Conservation (phyloP, 768 basidiomycete genomes). For the Tulasnella sp. region DNA sequence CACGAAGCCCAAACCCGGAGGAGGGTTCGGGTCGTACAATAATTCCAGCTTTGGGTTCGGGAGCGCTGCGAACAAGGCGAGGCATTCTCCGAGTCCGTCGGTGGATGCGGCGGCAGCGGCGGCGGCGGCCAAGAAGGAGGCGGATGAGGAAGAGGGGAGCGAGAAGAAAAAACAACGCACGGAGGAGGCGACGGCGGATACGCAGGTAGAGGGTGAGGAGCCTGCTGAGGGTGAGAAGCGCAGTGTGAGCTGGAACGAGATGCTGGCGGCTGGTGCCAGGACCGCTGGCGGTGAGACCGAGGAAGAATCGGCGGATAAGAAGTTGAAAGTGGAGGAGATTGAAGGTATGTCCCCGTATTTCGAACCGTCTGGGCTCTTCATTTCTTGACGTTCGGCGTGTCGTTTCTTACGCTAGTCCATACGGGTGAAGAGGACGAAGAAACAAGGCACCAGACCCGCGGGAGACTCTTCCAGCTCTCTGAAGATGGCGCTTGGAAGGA, state of each 20-base stretch:
- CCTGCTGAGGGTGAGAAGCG: background rate
- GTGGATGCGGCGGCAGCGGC: background rate
- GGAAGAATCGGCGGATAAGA: conserved; percentile 19
- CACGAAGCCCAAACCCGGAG: background rate
- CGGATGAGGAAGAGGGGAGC: background rate
- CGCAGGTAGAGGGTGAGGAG: background rate
- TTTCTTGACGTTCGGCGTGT: background rate
- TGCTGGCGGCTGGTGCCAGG: background rate
- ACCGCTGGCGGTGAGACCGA: conserved; percentile 4
- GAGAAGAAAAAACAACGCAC: background rate
- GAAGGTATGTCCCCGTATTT: conserved; percentile 23
- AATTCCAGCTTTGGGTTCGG: background rate
- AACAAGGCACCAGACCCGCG: conserved; percentile 25
- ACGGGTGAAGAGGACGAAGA: conserved; percentile 32
- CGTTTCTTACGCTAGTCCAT: conserved; percentile 18
- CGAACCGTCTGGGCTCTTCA: too few relatives aligned
- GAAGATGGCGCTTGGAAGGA: conserved; percentile 27
- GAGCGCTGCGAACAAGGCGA: background rate
- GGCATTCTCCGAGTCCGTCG: conserved; percentile 3
- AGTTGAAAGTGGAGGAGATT: conserved; percentile 25
- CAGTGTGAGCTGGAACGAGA: conserved; percentile 2
- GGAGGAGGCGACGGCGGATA: background rate
- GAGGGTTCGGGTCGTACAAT: conserved; percentile 1
- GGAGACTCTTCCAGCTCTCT: conserved; percentile 27
- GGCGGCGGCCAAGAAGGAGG: background rate